These are phyloP conservation scores for Teunomyces funiuensis DNA, from an alignment of 805 yeast genomes.

Conservation along the genomic window DNA sequence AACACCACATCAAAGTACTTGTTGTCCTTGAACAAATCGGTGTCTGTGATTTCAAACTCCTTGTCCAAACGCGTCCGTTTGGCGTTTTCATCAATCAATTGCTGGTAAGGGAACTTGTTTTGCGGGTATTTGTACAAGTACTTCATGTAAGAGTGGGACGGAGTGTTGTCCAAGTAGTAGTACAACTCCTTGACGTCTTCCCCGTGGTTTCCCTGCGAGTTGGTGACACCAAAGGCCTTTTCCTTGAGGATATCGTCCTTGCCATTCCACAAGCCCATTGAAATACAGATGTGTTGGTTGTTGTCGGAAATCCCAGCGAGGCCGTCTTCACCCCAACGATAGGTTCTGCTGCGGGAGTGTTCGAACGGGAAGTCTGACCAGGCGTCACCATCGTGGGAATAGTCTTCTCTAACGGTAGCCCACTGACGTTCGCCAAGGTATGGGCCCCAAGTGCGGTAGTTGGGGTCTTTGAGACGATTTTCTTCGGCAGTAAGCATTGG, in stretches of 20 bases:
- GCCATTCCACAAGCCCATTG: slow-evolving; percentile 92
- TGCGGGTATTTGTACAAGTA: slow-evolving; percentile 93
- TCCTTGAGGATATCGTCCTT: slow-evolving; percentile 83
- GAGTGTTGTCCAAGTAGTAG: slow-evolving; percentile 87
- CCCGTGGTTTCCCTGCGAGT: slow-evolving; percentile 93
- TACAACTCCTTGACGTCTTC: slow-evolving; percentile 89
- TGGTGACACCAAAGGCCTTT: slow-evolving; percentile 83
- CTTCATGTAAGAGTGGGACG: slow-evolving; percentile 91
- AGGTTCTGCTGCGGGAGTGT: slow-evolving; percentile 75
- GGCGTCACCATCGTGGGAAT: slow-evolving; percentile 82
- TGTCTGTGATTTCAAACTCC: slow-evolving; percentile 83
- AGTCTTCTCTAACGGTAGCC: slow-evolving; percentile 83
- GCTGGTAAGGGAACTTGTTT: slow-evolving; percentile 74
- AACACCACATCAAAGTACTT: slow-evolving; percentile 84
- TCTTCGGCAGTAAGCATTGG: slow-evolving; percentile 36
- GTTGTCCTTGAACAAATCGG: slow-evolving; percentile 69
- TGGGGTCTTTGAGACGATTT: slow-evolving; percentile 32
- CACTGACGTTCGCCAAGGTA: slow-evolving; percentile 79
- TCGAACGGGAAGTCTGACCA: slow-evolving; percentile 89
- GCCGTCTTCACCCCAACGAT: slow-evolving; percentile 97
- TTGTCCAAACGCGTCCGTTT: slow-evolving; percentile 63
- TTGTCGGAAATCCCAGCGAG: slow-evolving; percentile 86
- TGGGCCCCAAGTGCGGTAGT: slow-evolving; percentile 70
- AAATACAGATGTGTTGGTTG: slow-evolving; percentile 71
- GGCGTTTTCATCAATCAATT: slow-evolving; percentile 66